A percentile compares a stretch with the other conserved stretches of the same genome.
phyloP scores from a whole-genome alignment of 306 rosid genomes.

The Vigna nakashimae region DNA sequence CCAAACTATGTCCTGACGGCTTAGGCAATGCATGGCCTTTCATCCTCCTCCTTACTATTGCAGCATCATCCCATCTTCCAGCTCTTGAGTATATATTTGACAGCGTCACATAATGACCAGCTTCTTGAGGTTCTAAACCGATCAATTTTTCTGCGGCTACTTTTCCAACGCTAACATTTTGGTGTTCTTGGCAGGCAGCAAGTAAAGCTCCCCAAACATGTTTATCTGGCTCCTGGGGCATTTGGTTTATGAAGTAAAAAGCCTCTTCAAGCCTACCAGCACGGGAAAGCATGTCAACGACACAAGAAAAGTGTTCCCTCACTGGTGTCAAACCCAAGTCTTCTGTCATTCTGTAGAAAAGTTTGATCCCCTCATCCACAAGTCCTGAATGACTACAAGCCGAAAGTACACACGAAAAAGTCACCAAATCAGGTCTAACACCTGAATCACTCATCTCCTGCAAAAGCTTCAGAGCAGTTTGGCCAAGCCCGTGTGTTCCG shows the following conservation, averaged over 20 bases:
- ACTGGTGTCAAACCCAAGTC: conserved; percentile 50
- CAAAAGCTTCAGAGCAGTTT: conserved; percentile 51
- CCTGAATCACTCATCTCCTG: conserved; percentile 51
- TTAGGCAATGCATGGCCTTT: conserved; percentile 51
- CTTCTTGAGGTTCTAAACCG: conserved; percentile 51
- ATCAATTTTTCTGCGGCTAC: conserved; percentile 57
- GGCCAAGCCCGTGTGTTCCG: conserved; percentile 58
- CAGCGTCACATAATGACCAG: conserved; percentile 58
- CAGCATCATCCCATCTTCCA: conserved; percentile 59
- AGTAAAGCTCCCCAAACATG: conserved; percentile 64
- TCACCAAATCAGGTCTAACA: conserved; percentile 47
- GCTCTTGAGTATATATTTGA: conserved; percentile 58
- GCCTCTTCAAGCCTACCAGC: conserved; percentile 60
- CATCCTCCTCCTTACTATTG: conserved; percentile 52
- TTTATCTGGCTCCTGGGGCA: conserved; percentile 54
- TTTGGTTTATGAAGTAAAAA: conserved; percentile 45
- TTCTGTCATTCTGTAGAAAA: conserved; percentile 52
- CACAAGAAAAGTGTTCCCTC: conserved; percentile 59
- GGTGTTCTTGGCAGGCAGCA: conserved; percentile 59
- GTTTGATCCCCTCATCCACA: conserved; percentile 55
- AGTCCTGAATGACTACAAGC: conserved; percentile 66
- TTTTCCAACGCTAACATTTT: conserved; percentile 52
- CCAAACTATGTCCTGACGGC: conserved; percentile 58
- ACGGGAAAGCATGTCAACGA: conserved; percentile 57
- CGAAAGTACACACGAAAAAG: conserved; percentile 59